phyloP scores from a whole-genome alignment of 768 basidiomycete species.

The Hypholoma sublateritium region DNA sequence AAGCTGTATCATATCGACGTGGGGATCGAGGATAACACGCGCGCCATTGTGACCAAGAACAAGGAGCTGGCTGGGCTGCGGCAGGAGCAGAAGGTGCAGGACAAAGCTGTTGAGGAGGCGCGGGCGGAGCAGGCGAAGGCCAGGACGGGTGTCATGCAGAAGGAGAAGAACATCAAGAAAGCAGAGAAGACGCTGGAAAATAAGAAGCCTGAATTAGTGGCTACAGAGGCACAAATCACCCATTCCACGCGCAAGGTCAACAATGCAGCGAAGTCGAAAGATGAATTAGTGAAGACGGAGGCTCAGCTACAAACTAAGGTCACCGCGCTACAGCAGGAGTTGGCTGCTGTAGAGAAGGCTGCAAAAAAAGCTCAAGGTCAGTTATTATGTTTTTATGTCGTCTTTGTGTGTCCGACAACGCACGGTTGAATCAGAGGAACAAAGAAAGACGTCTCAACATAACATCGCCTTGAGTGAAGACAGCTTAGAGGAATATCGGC shows the following conservation, averaged over 20 bases:
- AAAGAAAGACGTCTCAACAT: constrained; percentile 66
- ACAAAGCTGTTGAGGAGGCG: constrained; percentile 70
- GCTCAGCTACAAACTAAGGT: constrained; percentile 47
- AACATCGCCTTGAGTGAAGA: constrained; percentile 82
- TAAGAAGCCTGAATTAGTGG: constrained; percentile 85
- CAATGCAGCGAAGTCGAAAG: constrained; percentile 63
- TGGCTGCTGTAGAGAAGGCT: constrained; percentile 61
- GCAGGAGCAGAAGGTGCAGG: constrained; percentile 66
- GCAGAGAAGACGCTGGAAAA: constrained; percentile 86
- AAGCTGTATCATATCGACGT: constrained; percentile 89
- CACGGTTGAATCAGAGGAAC: constrained; percentile 53
- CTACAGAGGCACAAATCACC: constrained; percentile 83
- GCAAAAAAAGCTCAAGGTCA: constrained; percentile 81
- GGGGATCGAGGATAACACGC: constrained; percentile 71
- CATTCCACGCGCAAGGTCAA: constrained; percentile 80
- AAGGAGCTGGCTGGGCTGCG: constrained; percentile 67
- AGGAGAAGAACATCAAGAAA: constrained; percentile 87
- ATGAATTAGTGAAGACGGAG: constrained; percentile 61
- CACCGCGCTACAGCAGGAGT: constrained; percentile 58
- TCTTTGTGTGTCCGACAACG: too few species aligned
- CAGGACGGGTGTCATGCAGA: constrained; percentile 71
- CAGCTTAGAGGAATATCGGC: constrained; percentile 84
- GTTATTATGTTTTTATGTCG: neutral
- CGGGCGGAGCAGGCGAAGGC: constrained; percentile 81
- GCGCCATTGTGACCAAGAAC: constrained; percentile 71